A percentile compares a stretch with the other conserved stretches of the same genome.
phyloP scores from a whole-genome alignment of 768 basidiomycete species.

The Plicaturopsis crispa region DNA sequence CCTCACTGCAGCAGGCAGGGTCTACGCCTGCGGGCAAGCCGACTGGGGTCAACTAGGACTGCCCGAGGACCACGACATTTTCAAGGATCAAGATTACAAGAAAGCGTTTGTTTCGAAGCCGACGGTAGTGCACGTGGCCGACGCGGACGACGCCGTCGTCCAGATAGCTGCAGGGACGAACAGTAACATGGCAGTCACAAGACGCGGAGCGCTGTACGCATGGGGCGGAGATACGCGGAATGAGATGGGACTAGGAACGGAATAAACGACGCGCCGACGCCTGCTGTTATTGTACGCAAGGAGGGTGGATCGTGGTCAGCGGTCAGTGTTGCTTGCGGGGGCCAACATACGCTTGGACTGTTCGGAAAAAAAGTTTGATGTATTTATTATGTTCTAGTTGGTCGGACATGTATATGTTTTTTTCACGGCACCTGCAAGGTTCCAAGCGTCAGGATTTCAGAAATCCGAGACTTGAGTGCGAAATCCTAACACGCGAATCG shows the following conservation, averaged over 20 bases:
- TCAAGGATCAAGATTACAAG: constrained; percentile 40
- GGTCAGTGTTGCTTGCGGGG: constrained; percentile 61
- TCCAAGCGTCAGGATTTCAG: too few species aligned
- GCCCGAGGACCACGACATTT: constrained; percentile 58
- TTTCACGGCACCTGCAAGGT: too few species aligned
- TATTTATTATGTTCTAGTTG: too few species aligned
- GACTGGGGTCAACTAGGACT: constrained; percentile 83
- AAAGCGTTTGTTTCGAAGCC: constrained; percentile 62
- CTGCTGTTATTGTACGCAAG: constrained; percentile 60
- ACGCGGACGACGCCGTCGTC: constrained; percentile 54
- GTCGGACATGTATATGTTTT: too few species aligned
- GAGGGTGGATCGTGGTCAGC: constrained; percentile 69
- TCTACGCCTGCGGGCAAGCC: constrained; percentile 81
- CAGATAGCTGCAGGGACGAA: constrained; percentile 63
- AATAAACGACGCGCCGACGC: constrained; percentile 58
- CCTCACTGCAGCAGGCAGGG: constrained; percentile 73
- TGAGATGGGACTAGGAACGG: constrained; percentile 63
- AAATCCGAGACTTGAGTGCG: too few species aligned
- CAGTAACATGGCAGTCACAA: constrained; percentile 65
- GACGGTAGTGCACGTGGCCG: constrained; percentile 56
- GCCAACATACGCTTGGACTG: constrained; percentile 72
- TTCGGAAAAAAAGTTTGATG: constrained; percentile 69
- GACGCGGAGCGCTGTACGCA: constrained; percentile 58
- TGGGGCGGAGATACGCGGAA: constrained; percentile 77
- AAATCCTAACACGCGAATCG: too few species aligned